These are phyloP conservation scores for Cystobasidium onofrii DNA, from an alignment of 768 basidiomycete genomes.

Conservation along the genomic window DNA sequence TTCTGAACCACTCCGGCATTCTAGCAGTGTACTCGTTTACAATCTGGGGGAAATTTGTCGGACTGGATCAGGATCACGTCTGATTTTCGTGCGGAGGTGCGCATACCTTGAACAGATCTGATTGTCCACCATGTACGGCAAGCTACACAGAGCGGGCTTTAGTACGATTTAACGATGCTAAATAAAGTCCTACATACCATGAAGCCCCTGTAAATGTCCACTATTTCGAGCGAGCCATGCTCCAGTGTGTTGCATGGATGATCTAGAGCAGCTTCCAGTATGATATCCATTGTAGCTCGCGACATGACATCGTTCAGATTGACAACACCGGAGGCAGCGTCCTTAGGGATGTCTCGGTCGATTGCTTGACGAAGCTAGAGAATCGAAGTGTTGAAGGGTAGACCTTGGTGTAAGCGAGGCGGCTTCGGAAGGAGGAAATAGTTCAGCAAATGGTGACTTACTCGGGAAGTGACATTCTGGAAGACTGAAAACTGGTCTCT, in stretches of 20 bases:
- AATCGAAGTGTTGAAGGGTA: not conserved
- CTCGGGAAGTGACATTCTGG: conserved; percentile 32
- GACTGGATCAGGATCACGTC: not conserved
- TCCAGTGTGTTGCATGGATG: conserved; percentile 5
- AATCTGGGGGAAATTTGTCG: not conserved
- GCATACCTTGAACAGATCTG: conserved; percentile 2
- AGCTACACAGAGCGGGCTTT: not conserved
- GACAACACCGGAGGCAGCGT: not conserved
- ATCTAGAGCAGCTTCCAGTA: not conserved
- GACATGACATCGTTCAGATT: conserved; percentile 7
- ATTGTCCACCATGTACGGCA: conserved; percentile 3
- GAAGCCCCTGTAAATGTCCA: not conserved
- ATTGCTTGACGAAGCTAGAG: not conserved
- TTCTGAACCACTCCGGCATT: not conserved
- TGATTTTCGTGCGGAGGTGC: not conserved
- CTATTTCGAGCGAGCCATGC: not conserved
- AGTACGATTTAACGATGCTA: not conserved
- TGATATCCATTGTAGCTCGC: conserved; percentile 10
- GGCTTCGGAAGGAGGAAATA: too few species aligned
- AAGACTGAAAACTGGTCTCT: conserved; percentile 34
- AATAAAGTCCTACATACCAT: not conserved
- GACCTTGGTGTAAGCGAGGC: too few species aligned
- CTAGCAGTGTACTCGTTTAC: not conserved
- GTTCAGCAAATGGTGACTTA: too few species aligned
- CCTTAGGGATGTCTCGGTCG: not conserved